A percentile compares a stretch with the other conserved stretches of the same genome.
phyloP scores from a whole-genome alignment of 2,329 filamentous ascomycete genomes.

The Claviceps cyperi region DNA sequence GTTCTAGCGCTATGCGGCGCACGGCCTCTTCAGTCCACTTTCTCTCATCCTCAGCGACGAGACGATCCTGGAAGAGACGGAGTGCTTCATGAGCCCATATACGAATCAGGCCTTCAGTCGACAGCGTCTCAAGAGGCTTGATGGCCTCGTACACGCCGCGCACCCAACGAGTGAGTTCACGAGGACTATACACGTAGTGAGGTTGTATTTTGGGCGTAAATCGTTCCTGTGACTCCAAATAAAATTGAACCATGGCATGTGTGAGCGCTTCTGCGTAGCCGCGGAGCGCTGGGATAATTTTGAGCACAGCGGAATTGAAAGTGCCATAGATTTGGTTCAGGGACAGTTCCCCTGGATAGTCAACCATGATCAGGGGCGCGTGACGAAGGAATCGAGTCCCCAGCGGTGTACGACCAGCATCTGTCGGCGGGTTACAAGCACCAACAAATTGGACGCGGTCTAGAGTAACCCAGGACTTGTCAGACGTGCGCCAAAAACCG shows the following conservation, averaged over 20 bases:
- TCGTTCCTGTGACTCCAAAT: constrained; percentile 80
- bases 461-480: constrained; percentile 94
- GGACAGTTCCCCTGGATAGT: constrained; percentile 92
- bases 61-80: constrained; percentile 89
- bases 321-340: constrained; percentile 96
- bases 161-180: constrained; percentile 95
- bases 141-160: constrained; percentile 96
- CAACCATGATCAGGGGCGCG: constrained; percentile 98
- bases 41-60: constrained; percentile 86
- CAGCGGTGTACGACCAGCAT: constrained; percentile 89
- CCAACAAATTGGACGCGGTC: constrained; percentile 98
- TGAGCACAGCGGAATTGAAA: constrained; percentile 90
- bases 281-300: constrained; percentile 88
- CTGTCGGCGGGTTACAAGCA: constrained; percentile 94
- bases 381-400: constrained; percentile 89
- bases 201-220: constrained; percentile 97
- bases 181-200: constrained; percentile 97
- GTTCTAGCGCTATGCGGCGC: constrained; percentile 70
- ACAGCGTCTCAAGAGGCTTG: constrained; percentile 72
- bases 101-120: constrained; percentile 79
- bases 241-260: constrained; percentile 94
- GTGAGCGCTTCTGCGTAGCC: constrained; percentile 91
- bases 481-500: constrained; percentile 94
- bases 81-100: constrained; percentile 98
- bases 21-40: constrained; percentile 90